A percentile compares a stretch with the other conserved stretches of the same genome.
These are phyloP conservation scores for Paspalum notatum DNA, from an alignment of 176 grass and related monocot genomes.

Conservation along the genomic window DNA sequence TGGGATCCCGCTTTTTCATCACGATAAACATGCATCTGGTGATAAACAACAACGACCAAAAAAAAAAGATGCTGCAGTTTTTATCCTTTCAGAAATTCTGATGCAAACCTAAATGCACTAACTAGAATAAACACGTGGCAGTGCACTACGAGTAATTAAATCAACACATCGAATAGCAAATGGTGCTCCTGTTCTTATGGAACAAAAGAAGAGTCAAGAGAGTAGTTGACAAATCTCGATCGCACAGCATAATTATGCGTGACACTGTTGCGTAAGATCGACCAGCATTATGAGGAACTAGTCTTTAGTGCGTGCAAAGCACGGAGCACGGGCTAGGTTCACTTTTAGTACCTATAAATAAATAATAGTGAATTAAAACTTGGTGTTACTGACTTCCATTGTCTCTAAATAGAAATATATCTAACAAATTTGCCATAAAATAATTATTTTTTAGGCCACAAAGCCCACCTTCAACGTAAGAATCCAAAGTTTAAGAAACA, in stretches of 20 bases:
- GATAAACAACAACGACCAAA: neutral
- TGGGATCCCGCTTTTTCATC: neutral
- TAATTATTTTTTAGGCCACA: too few relatives aligned
- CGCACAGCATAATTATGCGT: neutral
- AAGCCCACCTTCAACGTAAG: too few relatives aligned
- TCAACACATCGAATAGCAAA: neutral
- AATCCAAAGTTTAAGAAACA: too few relatives aligned
- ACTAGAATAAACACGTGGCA: neutral
- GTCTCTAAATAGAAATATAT: too few relatives aligned
- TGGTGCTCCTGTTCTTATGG: neutral
- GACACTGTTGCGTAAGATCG: too few relatives aligned
- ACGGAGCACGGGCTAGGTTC: too few relatives aligned
- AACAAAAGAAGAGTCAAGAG: neutral
- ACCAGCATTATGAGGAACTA: neutral
- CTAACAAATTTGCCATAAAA: too few relatives aligned
- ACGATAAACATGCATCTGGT: slow-evolving; percentile 6
- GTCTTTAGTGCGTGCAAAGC: too few relatives aligned
- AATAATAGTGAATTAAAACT: too few relatives aligned
- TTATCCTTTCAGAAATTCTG: neutral
- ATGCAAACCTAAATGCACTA: neutral
- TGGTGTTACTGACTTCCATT: too few relatives aligned
- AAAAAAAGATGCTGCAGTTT: neutral
- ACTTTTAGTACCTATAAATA: too few relatives aligned
- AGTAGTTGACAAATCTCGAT: neutral
- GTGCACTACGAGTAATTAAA: neutral